A percentile compares a stretch with the other conserved stretches of the same genome.
Evolutionary conservation across 1,284 basidiomycete genomes (phyloP).

Genomic region (Neonothopanus nambi): DNA sequence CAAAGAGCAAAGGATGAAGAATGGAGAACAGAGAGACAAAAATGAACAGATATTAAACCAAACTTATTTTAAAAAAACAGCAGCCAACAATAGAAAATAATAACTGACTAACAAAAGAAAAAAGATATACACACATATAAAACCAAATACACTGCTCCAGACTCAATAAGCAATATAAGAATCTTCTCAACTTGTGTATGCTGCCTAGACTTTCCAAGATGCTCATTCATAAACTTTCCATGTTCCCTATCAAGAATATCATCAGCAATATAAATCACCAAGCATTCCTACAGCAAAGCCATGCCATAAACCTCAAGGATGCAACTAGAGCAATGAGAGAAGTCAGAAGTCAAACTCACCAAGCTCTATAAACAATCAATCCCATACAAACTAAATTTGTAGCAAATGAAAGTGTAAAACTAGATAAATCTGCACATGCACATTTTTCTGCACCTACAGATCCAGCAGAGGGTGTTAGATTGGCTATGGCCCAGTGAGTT

Average conservation of each 20-base stretch:
- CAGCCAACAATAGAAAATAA: background rate
- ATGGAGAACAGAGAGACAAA: too few species aligned
- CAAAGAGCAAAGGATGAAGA: too few species aligned
- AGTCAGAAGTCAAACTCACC: slow-evolving; percentile 19
- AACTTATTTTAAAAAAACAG: too few species aligned
- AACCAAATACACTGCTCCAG: slow-evolving; percentile 27
- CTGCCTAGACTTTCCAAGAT: slow-evolving; percentile 22
- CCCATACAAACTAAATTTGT: slow-evolving; percentile 30
- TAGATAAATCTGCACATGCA: slow-evolving; percentile 28
- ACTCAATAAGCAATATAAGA: slow-evolving; percentile 27
- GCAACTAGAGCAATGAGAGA: too few species aligned
- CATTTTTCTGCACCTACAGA: slow-evolving; percentile 27
- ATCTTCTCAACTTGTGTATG: slow-evolving; percentile 28
- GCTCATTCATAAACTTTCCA: slow-evolving; percentile 24
- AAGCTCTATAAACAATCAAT: slow-evolving; percentile 28
- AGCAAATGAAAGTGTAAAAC: slow-evolving; percentile 29
- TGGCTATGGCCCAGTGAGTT: slow-evolving; percentile 24
- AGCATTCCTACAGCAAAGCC: too few species aligned
- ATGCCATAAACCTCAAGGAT: too few species aligned
- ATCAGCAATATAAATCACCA: background rate
- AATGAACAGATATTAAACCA: too few species aligned
- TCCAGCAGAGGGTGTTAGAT: slow-evolving; percentile 22
- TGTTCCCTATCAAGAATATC: slow-evolving; percentile 19
- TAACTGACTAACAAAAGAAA: background rate
- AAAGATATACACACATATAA: slow-evolving; percentile 23